Percentiles rank a stretch among this genome's conserved stretches.
Evolutionary conservation across 1,284 basidiomycete species (phyloP).

Genomic region (Cryptococcus amylolentus): DNA sequence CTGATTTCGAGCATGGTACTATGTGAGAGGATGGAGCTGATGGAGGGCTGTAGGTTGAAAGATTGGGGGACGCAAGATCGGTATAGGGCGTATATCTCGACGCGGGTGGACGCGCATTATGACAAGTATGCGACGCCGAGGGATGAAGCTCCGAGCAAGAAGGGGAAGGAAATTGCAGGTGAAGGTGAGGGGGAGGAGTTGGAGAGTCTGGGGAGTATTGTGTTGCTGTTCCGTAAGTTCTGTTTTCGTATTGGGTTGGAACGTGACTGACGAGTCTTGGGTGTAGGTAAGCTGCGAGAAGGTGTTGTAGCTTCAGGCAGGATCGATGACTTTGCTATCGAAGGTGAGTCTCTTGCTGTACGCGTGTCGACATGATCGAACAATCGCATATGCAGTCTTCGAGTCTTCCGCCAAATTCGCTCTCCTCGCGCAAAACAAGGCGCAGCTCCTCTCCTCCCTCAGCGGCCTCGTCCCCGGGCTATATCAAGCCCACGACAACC

Average conservation of each 20-base stretch:
- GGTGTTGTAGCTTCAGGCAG: constrained; percentile 44
- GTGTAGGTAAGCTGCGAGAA: constrained; percentile 47
- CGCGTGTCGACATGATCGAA: background rate
- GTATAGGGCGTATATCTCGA: constrained; percentile 43
- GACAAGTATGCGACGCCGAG: background rate
- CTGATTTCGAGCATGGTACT: background rate
- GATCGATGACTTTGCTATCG: constrained; percentile 43
- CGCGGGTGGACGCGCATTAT: constrained; percentile 22
- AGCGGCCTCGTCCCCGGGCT: constrained; percentile 43
- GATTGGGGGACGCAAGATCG: constrained; percentile 36
- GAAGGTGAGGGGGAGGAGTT: constrained; percentile 23
- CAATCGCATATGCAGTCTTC: constrained; percentile 34
- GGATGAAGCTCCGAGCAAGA: background rate
- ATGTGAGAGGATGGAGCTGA: background rate
- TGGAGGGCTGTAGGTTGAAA: constrained; percentile 31
- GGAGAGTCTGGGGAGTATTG: constrained; percentile 40
- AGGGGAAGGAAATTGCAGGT: background rate
- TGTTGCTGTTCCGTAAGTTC: constrained; percentile 39
- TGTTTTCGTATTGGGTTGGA: background rate
- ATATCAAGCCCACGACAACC: constrained; percentile 22
- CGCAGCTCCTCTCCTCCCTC: constrained; percentile 40
- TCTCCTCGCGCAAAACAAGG: constrained; percentile 35
- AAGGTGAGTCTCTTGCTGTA: constrained; percentile 29
- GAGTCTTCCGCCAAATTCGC: constrained; percentile 41
- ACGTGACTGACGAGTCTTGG: background rate